A percentile compares a stretch with the other conserved stretches of the same genome.
phyloP scores from a whole-genome alignment of 352 stramenopile genomes.

The Phytophthora pinifolia region DNA sequence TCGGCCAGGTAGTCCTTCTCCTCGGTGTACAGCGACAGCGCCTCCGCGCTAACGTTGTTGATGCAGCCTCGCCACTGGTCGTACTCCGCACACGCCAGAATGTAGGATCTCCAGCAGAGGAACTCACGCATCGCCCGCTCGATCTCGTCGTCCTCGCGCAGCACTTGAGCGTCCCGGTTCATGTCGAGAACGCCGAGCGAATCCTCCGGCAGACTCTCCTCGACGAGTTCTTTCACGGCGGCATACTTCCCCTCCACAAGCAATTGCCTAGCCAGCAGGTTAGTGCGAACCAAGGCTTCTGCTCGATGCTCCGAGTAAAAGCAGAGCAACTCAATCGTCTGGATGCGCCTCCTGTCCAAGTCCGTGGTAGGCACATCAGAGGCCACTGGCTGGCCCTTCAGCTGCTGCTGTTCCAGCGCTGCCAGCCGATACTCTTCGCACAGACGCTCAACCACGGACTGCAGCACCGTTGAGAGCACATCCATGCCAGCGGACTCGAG shows the following conservation, averaged over 20 bases:
- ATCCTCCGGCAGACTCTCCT: conserved; percentile 63
- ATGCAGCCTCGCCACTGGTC: conserved; percentile 73
- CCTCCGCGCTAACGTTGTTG: conserved; percentile 23
- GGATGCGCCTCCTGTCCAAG: conserved; percentile 65
- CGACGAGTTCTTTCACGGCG: conserved; percentile 57
- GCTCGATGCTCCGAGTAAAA: conserved; percentile 71
- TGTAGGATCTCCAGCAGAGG: conserved; percentile 74
- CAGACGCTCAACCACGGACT: conserved; percentile 55
- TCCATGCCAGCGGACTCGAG: conserved; percentile 66
- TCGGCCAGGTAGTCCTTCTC: conserved; percentile 77
- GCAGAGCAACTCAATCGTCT: conserved; percentile 68
- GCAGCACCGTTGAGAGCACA: conserved; percentile 59
- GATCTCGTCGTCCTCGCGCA: conserved; percentile 47
- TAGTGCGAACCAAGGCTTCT: conserved; percentile 58
- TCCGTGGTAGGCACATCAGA: conserved; percentile 34
- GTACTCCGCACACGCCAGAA: conserved; percentile 64
- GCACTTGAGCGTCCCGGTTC: conserved; percentile 46
- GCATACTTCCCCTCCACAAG: conserved; percentile 69
- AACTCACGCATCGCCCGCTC: conserved; percentile 59
- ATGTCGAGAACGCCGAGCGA: conserved; percentile 66
- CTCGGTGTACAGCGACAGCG: conserved; percentile 57
- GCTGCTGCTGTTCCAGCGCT: conserved; percentile 30
- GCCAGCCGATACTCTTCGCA: conserved; percentile 35
- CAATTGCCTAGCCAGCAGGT: conserved; percentile 70
- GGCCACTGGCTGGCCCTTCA: conserved; percentile 20